Evolutionary conservation across 441 rosid genomes (phyloP).

Genomic region (Rhodomyrtus psidioides): DNA sequence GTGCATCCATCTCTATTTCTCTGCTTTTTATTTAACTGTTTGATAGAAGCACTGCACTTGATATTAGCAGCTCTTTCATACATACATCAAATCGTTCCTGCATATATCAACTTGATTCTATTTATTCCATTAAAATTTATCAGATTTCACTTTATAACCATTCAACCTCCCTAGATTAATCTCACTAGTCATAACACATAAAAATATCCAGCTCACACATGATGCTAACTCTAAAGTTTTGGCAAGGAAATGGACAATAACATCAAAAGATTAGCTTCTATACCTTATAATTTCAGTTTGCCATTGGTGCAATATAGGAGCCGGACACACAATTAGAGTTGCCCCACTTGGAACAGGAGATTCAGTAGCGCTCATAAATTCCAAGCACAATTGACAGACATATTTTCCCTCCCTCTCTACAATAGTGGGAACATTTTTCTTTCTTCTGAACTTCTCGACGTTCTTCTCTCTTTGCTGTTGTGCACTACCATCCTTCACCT

Average conservation of each 20-base stretch:
- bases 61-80: too few relatives aligned
- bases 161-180: too few relatives aligned
- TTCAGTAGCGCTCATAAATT: slow-evolving; percentile 62
- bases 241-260: background rate
- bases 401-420: slow-evolving; percentile 71
- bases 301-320: slow-evolving; percentile 95
- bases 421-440: slow-evolving; percentile 36
- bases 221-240: background rate
- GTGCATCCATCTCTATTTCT: too few relatives aligned
- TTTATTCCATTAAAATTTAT: too few relatives aligned
- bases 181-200: too few relatives aligned
- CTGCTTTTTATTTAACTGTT: too few relatives aligned
- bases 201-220: background rate
- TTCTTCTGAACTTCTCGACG: slow-evolving; percentile 26
- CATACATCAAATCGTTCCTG: too few relatives aligned
- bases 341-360: slow-evolving; percentile 82
- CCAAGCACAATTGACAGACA: slow-evolving; percentile 73
- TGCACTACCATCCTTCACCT: slow-evolving; percentile 27
- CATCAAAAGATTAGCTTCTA: background rate
- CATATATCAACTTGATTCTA: too few relatives aligned
- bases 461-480: slow-evolving; percentile 9
- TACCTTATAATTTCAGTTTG: slow-evolving; percentile 90
- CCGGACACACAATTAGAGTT: slow-evolving; percentile 93
- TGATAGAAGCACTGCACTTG: too few relatives aligned
- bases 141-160: too few relatives aligned